Evolutionary conservation across 164 flowering plant species (phyloP).

Genomic region (Euptelea pleiosperma): DNA sequence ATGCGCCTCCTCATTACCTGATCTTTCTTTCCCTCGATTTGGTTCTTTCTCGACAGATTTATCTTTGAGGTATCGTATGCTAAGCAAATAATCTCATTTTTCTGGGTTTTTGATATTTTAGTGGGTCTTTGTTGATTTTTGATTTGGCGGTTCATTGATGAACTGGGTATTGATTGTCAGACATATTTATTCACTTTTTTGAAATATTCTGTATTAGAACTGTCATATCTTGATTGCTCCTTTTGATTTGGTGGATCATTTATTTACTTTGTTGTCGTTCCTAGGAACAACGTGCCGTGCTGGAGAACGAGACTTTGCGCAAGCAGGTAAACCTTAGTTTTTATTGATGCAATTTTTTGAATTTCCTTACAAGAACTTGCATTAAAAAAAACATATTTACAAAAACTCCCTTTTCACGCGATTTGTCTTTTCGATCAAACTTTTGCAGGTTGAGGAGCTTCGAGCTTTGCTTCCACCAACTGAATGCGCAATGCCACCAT

Average conservation of each 20-base stretch:
- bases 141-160: too few relatives aligned
- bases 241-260: too few relatives aligned
- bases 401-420: background rate
- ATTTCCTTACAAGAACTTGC: background rate
- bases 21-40: too few relatives aligned
- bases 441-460: slow-evolving; percentile 64
- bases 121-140: too few relatives aligned
- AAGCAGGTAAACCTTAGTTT: slow-evolving; percentile 45
- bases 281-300: slow-evolving; percentile 61
- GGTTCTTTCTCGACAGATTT: too few relatives aligned
- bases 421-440: background rate
- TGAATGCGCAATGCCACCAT: slow-evolving; percentile 28
- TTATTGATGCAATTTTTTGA: background rate
- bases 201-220: too few relatives aligned
- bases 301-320: slow-evolving; percentile 68
- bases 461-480: slow-evolving; percentile 35
- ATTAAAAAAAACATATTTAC: background rate
- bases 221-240: too few relatives aligned
- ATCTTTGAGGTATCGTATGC: background rate
- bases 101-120: background rate
- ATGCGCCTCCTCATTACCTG: too few relatives aligned
- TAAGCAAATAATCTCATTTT: background rate
- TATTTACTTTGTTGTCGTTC: slow-evolving; percentile 9
- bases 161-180: too few relatives aligned
- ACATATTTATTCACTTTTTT: slow-evolving; percentile 6